Conservation (phyloP, 225 moss, liverwort and hornwort species). For the Antitrichia curtipendula region DNA sequence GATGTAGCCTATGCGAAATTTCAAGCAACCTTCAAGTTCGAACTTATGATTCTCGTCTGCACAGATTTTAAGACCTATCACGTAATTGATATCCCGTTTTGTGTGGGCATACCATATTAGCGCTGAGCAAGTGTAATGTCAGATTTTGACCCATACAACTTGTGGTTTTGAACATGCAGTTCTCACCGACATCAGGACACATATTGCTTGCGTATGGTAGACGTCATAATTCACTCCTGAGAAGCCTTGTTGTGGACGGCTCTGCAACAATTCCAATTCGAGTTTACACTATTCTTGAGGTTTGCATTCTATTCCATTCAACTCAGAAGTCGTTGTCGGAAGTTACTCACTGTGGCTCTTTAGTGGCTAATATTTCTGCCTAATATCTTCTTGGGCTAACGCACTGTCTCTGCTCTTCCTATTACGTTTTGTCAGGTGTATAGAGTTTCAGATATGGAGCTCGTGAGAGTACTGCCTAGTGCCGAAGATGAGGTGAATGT, state of each 20-base stretch:
- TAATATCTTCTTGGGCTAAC: background rate
- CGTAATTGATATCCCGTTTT: background rate
- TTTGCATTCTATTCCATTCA: slow-evolving; percentile 5
- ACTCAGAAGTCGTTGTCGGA: background rate
- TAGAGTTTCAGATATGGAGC: slow-evolving; percentile 98
- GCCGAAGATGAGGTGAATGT: slow-evolving; percentile 99
- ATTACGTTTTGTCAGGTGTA: slow-evolving; percentile 48
- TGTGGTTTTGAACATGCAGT: slow-evolving; percentile 27
- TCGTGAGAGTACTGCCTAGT: slow-evolving; percentile 93
- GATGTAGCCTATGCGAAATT: background rate
- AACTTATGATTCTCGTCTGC: background rate
- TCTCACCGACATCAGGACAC: slow-evolving; percentile 94
- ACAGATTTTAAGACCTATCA: background rate
- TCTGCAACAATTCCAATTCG: slow-evolving; percentile 86
- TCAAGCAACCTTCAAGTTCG: background rate
- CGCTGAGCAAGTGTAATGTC: background rate
- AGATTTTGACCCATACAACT: background rate
- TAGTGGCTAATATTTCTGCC: background rate
- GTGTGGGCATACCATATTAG: background rate
- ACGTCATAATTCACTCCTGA: slow-evolving; percentile 84
- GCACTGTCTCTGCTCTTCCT: background rate
- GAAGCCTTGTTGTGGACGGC: slow-evolving; percentile 88
- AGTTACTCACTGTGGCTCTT: background rate
- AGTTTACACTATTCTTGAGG: slow-evolving; percentile 98
- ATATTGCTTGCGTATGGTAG: slow-evolving; percentile 94